A percentile compares a stretch with the other conserved stretches of the same genome.
These are phyloP conservation scores for Bisporella sp. DNA, from an alignment of 2,329 filamentous ascomycete species.

Conservation along the genomic window DNA sequence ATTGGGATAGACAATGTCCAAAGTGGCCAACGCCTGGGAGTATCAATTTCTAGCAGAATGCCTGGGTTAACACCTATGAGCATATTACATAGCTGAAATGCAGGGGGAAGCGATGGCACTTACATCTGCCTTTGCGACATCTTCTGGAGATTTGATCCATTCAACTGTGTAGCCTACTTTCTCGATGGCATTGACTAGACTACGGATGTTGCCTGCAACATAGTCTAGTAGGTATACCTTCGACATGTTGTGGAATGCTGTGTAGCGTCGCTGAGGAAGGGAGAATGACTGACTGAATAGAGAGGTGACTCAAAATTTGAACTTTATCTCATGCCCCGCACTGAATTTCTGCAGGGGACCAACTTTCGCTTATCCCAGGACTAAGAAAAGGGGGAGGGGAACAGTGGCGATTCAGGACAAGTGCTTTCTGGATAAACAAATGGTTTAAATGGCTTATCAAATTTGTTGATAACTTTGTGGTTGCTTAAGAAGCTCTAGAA, in stretches of 20 bases:
- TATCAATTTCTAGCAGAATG: slow-evolving; percentile 66
- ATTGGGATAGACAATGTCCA: slow-evolving; percentile 85
- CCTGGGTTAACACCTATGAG: slow-evolving; percentile 1
- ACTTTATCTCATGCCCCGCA: too few relatives aligned
- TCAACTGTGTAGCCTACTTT: slow-evolving; percentile 89
- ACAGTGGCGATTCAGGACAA: too few relatives aligned
- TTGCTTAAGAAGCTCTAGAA: too few relatives aligned
- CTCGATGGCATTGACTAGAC: slow-evolving; percentile 94
- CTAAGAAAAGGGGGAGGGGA: too few relatives aligned
- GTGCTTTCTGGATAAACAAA: too few relatives aligned
- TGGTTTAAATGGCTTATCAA: too few relatives aligned
- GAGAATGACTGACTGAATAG: too few relatives aligned
- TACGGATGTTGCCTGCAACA: slow-evolving; percentile 92
- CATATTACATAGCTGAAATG: neutral
- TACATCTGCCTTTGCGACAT: slow-evolving; percentile 81
- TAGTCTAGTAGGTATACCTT: slow-evolving; percentile 78
- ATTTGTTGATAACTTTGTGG: too few relatives aligned
- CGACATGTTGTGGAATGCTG: slow-evolving; percentile 45
- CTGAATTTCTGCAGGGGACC: too few relatives aligned
- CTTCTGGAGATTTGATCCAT: slow-evolving; percentile 81
- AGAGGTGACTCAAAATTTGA: too few relatives aligned
- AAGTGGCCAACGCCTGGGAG: slow-evolving; percentile 96
- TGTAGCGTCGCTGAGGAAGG: too few relatives aligned
- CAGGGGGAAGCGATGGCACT: slow-evolving; percentile 16
- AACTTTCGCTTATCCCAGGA: too few relatives aligned